These are phyloP conservation scores for Stephania yunnanensis DNA, from an alignment of 164 flowering plant genomes.

Conservation along the genomic window DNA sequence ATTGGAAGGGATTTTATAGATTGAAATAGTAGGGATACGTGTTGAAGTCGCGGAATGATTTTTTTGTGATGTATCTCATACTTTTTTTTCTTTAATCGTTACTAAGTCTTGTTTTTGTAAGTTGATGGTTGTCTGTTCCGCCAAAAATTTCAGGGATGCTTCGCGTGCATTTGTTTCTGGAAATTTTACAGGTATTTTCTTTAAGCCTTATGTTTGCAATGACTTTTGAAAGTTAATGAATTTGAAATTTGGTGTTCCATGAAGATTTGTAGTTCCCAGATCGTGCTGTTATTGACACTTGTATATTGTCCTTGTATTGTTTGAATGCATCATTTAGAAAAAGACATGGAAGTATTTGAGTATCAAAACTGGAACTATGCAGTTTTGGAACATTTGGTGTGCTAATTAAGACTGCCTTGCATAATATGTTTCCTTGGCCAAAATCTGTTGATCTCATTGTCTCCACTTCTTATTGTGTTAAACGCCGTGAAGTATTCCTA, in stretches of 20 bases:
- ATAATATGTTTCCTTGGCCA: too few relatives aligned
- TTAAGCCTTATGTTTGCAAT: not conserved
- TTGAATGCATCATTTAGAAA: not conserved
- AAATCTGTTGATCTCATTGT: too few relatives aligned
- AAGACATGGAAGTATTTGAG: not conserved
- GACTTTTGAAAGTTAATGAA: not conserved
- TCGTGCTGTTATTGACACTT: not conserved
- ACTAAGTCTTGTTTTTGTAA: not conserved
- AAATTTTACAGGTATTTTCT: conserved; percentile 66
- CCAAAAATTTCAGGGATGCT: conserved; percentile 56
- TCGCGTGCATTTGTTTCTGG: conserved; percentile 96
- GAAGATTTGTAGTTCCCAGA: not conserved
- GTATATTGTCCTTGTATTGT: not conserved
- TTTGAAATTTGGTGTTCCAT: not conserved
- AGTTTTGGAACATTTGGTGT: not conserved
- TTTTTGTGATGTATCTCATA: not conserved
- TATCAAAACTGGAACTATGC: not conserved
- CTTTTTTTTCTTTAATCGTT: not conserved
- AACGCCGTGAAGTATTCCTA: too few relatives aligned
- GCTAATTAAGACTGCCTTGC: too few relatives aligned
- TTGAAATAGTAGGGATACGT: too few relatives aligned
- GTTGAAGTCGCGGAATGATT: too few relatives aligned
- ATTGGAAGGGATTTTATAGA: too few relatives aligned
- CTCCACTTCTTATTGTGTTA: too few relatives aligned
- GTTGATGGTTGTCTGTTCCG: not conserved